Base-by-base conservation (phyloP, 2,329 filamentous ascomycete species). In the Onygenales sp. region DNA sequence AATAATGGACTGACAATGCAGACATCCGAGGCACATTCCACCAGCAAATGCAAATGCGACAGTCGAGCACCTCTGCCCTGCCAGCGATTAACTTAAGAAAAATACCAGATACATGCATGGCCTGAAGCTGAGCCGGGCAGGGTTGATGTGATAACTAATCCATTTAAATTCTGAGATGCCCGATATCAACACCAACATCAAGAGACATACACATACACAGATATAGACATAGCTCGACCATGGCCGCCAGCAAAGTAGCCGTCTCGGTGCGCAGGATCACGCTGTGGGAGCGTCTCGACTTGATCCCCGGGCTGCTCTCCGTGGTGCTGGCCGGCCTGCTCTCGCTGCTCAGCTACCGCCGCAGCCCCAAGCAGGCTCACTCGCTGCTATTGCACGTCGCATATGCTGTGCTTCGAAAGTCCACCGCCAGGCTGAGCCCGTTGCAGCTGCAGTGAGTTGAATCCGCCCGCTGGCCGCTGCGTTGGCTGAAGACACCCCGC, bases 331-430 rank as follows among this genome's bases (percentile, higher is more conserved):
- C 13, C 57, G 14, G 58, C 57, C 5, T 53, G 55, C 5, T 44
- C 68, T 3, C 65, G 63, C 61, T 66, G 31, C 53, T 69, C 33
- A 66, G 66, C 8, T 54, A 64, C 1, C 72, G 72, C 50, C 68
- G 71, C 17, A 69, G 69, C 7, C 59, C 64, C 14, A 60, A 54
- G 38, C 69, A 68, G 41, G 64, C 69, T 17, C 65, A 61, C 48
- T 58, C 60, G 6, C 70, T 67, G 47, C 55, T 55, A 14, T 58
- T 68, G 39, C 67, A 73, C 64, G 46, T 73, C 14, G 35, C 56
- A 3, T 59, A 64, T 45, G 58, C 65, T 0, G 45, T 64, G 5
- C 38, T 68, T 21, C 63, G 45, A 10, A 47, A 47, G 45, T 32
- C 45, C 32, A 47, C 45, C 3, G 70, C 13, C 27, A 57, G 65